phyloP scores from a whole-genome alignment of 495 filamentous ascomycete species.

The Lentithecium fluviatile region DNA sequence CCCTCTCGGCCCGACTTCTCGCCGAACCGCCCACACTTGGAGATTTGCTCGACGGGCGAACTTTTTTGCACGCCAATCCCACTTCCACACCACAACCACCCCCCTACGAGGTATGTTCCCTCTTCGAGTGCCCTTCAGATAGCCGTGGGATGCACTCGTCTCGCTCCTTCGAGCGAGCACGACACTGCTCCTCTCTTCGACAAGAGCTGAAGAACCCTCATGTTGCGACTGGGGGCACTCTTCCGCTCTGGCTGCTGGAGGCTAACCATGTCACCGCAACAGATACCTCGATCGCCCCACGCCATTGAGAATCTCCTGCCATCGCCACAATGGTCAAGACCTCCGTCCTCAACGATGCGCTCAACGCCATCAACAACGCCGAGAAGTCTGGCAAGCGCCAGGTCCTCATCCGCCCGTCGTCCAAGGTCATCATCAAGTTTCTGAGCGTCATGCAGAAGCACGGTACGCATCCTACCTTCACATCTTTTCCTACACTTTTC shows the following conservation, averaged over 20 bases:
- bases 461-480: constrained; percentile 63
- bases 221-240: constrained; percentile 70
- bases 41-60: constrained; percentile 3
- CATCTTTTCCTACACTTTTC: constrained; percentile 43
- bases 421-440: constrained; percentile 99
- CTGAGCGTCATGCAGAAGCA: constrained; percentile 97
- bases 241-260: constrained; percentile 85
- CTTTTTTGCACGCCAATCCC: constrained; percentile 9
- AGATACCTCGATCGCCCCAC: constrained; percentile 47
- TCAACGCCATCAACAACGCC: constrained; percentile 99
- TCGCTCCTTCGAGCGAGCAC: constrained; percentile 33
- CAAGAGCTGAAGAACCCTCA: constrained; percentile 93
- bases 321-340: constrained; percentile 94
- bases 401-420: constrained; percentile 91
- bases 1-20: not conserved
- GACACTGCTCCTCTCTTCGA: constrained; percentile 75
- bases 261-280: constrained; percentile 60
- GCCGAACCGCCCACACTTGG: constrained; percentile 13
- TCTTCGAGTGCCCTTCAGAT: constrained; percentile 40
- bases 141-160: constrained; percentile 38
- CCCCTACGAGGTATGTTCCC: constrained; percentile 39
- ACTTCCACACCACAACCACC: constrained; percentile 7
- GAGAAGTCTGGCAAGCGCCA: constrained; percentile 99
- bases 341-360: constrained; percentile 97
- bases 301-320: constrained; percentile 74